Evolutionary conservation across 2,329 filamentous ascomycete genomes (phyloP), one percentile per base, ranked within the genome.

Genomic region (Celoporthe dispersa): DNA sequence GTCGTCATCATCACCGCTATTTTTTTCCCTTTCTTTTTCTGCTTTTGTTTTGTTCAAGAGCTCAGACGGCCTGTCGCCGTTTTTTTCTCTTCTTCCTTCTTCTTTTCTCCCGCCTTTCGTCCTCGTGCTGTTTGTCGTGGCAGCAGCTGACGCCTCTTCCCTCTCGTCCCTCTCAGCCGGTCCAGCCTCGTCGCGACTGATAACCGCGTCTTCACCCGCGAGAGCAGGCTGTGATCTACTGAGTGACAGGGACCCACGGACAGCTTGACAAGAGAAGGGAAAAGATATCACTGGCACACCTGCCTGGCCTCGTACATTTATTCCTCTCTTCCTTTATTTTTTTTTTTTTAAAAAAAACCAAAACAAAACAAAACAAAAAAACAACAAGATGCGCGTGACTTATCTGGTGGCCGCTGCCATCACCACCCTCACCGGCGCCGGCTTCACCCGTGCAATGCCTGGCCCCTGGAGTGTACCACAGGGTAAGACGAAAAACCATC

Each of bases 341-440:
- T 59, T 51, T 64, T 57, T n/a, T 41, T 39, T 11, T 11, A 39
- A 39, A 33, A 39, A 57, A 37, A 55, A 55, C 22, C 4, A 55
- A 31, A 2, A 57, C 2, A 31, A 57, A 57, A 57, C 1, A 57
- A 16, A 63, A 39, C 33, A 37, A 41, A 16, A 51, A 65, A n/a
- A 39, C 73, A 76, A 71, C 65, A 83, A n/a, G n/a, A 39, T 83
- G 78, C 75, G 79, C 72, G 77, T 75, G 39, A 73, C 75, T 63
- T 74, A 74, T 51, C 69, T 73, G 71, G 69, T 81, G 69, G 64
- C 81, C 68, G 71, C 77, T 61, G 71, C 76, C 67, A 66, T 81
- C 67, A 70, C 81, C 67, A 69, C 78, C 70, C 69, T 79, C 68
- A 72, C 78, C 63, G 72, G 79, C 71, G 75, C 76, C 48, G 75